Evolutionary conservation across 441 rosid genomes (phyloP).

Genomic region (Brassica balearica): DNA sequence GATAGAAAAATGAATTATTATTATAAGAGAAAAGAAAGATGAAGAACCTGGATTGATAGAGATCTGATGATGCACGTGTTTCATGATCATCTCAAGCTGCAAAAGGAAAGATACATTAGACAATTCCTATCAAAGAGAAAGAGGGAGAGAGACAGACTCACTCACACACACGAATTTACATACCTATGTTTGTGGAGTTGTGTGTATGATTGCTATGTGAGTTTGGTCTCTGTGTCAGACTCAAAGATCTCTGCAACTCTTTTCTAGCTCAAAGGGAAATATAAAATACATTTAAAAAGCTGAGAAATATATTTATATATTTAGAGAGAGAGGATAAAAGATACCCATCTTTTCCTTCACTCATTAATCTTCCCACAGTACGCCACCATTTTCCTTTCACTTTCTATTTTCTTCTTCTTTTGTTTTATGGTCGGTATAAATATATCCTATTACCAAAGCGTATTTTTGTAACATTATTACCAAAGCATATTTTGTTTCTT

Average conservation of each 20-base stretch:
- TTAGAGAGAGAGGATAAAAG: slow-evolving; percentile 49
- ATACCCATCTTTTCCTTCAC: slow-evolving; percentile 64
- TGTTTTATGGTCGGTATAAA: slow-evolving; percentile 14
- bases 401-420: slow-evolving; percentile 21
- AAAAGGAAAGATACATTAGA: slow-evolving; percentile 47
- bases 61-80: slow-evolving; percentile 77
- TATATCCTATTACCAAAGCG: slow-evolving; percentile 34
- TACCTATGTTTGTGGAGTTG: slow-evolving; percentile 44
- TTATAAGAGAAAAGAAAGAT: slow-evolving; percentile 44
- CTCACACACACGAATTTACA: slow-evolving; percentile 34
- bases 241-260: slow-evolving; percentile 68
- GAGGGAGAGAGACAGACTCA: slow-evolving; percentile 31
- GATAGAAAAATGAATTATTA: slow-evolving; percentile 45
- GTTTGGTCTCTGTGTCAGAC: slow-evolving; percentile 63
- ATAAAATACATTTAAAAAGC: slow-evolving; percentile 43
- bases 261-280: slow-evolving; percentile 50
- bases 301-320: slow-evolving; percentile 21
- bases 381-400: slow-evolving; percentile 48
- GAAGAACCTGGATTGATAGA: slow-evolving; percentile 66
- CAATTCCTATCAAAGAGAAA: slow-evolving; percentile 42
- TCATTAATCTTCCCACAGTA: slow-evolving; percentile 44
- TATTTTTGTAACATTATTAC: not conserved
- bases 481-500: not conserved
- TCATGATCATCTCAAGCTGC: slow-evolving; percentile 68
- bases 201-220: slow-evolving; percentile 45